Conservation (phyloP, 805 yeast species). For the Candida sithepensis region DNA sequence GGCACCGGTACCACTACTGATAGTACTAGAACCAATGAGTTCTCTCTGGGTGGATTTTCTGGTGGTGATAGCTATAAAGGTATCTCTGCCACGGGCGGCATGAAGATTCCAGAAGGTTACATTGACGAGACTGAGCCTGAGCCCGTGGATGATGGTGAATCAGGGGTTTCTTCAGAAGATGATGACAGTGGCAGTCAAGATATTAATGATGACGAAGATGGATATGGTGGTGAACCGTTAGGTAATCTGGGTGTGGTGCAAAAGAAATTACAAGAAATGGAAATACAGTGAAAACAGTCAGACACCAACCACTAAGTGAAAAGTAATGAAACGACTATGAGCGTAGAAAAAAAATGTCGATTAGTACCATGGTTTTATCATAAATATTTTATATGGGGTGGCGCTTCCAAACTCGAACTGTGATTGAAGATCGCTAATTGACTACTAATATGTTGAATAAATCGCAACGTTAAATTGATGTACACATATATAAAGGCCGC, state of each 20-base stretch:
- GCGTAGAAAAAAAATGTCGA: too few relatives aligned
- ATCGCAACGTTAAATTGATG: background rate
- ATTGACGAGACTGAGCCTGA: slow-evolving; percentile 2
- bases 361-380: too few relatives aligned
- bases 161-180: background rate
- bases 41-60: background rate
- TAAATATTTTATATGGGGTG: too few relatives aligned
- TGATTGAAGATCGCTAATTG: too few relatives aligned
- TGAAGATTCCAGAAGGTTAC: background rate
- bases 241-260: slow-evolving; percentile 2
- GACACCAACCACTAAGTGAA: background rate
- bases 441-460: background rate
- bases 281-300: background rate
- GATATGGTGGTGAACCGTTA: slow-evolving; percentile 1
- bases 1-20: background rate
- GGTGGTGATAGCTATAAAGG: background rate
- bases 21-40: background rate
- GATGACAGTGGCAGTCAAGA: background rate
- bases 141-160: background rate
- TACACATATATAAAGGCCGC: too few relatives aligned
- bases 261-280: slow-evolving; percentile 5
- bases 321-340: too few relatives aligned
- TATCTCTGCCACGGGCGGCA: too few relatives aligned
- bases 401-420: too few relatives aligned
- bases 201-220: slow-evolving; percentile 3